Base-by-base conservation (phyloP, 2,329 filamentous ascomycete species). In the Pseudogymnoascus sp. region DNA sequence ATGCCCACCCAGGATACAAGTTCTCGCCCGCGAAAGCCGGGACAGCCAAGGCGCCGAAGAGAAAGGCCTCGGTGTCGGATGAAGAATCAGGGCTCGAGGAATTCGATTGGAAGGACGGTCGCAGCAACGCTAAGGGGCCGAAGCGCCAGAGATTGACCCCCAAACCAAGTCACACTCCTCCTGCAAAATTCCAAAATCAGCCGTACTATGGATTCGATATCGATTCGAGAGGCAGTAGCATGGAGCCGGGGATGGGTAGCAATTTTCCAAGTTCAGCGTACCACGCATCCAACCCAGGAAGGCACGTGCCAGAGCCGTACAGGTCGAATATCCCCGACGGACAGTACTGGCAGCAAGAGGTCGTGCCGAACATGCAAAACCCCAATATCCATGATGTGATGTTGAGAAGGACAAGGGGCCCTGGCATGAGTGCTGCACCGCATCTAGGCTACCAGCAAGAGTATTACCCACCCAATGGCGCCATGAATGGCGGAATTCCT, bases 1-100 rank as follows among this genome's bases (percentile, higher is more conserved):
- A 84, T 62, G 92, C 93, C 2, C 91, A 96, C 69, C 95, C 95
- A 0, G 85, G 86, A 43, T 99, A 97, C 80, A 97, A 96, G 76
- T 99, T 97, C 77, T 89, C 90, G 1, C 93, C 93, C 1, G 88
- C 88, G 70, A 96, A 95, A 76, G 77, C 80, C 36, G 71, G 69
- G 12, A 46, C 64, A 59, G 75, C 80, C 14, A 77, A 79, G 60
- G 72, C 71, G 11, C 68, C 76, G 21, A 84, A 82, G 69, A 81
- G 82, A 68, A 84, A 83, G 66, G 64, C 68, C 21, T 69, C 69
- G 5, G 74, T 76, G 34, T 75, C 74, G 12, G 78, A 68, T 23
- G 72, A 77, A 5, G 70, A 76, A 4, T 80, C 77, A 11, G 79
- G 80, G 37, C 72, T 79, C 60, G 79, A 79, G n/a, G 77, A 78